Base-by-base conservation (phyloP, 441 rosid species). In the Pelargonium citronellum region DNA sequence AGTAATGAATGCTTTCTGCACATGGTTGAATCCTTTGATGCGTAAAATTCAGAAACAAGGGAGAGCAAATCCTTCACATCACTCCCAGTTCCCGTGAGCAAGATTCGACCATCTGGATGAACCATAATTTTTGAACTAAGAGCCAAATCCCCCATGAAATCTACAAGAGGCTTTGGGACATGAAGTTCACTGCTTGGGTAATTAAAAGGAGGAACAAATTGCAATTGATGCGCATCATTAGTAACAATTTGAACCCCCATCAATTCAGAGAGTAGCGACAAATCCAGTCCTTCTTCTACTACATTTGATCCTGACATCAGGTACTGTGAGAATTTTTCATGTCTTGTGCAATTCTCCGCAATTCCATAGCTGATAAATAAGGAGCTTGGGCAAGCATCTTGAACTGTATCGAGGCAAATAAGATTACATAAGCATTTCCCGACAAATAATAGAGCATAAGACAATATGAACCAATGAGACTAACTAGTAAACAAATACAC, bases 41-140 rank as follows among this genome's bases (percentile, higher is more conserved):
- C 69, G 86, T 82, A 84, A 82, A 85, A 88, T 76, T 88, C 91
- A 22, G 96, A 87, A 75, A 88, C 85, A 65, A 89, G 12, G 7
- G 92, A 84, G 68, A 88, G 85, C 46, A 90, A 69, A 71, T 91
- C 85, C 70, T 76, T 86, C 78, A 89, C 75, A 74, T 86, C 89
- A 65, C 73, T 70, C 74, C 84, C 80, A 55, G 66, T 79, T 62
- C 78, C 86, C 13, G 79, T 76, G 64, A 90, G 73, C 34, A 89
- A 67, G 69, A 89, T 82, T 68, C 76, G 86, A 22, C 88, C 92
- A 81, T 90, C 85, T 3, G 87, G 82, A 60, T 78, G 83, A 72
- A 85, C 74, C 20, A 75, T 78, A 71, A 90, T 75, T 64, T 85
- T 88, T 53, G 95, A 88, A 75, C 79, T 74, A 62, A 53, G 69